A percentile compares a stretch with the other conserved stretches of the same genome.
phyloP scores from a whole-genome alignment of 179 eudicot species.

The Pouteria campechiana region DNA sequence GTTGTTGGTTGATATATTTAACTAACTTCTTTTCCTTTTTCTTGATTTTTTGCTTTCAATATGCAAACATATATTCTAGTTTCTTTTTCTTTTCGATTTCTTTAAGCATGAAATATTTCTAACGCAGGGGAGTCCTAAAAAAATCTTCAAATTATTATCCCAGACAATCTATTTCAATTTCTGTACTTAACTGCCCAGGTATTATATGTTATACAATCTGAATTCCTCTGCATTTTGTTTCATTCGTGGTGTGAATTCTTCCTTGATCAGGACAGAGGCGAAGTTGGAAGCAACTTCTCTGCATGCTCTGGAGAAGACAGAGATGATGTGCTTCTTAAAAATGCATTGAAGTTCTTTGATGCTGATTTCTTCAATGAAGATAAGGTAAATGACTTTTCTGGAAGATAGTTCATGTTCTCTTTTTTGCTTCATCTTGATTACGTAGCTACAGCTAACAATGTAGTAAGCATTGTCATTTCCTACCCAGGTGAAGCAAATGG shows the following conservation, averaged over 20 bases:
- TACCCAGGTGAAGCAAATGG: conserved; percentile 56
- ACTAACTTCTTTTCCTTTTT: too few species aligned
- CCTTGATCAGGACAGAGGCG: conserved; percentile 42
- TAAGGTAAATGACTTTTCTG: conserved; percentile 27
- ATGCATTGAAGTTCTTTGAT: conserved; percentile 46
- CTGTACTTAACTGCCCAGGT: conserved; percentile 14
- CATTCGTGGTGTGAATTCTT: background rate
- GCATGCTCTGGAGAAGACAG: conserved; percentile 3
- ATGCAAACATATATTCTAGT: too few species aligned
- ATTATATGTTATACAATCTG: background rate
- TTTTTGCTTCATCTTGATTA: too few species aligned
- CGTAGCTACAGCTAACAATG: background rate
- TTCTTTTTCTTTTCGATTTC: too few species aligned
- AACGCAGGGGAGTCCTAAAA: conserved; percentile 21
- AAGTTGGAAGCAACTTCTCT: conserved; percentile 13
- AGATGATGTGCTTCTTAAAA: conserved; percentile 5
- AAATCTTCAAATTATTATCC: conserved; percentile 7
- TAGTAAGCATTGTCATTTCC: background rate
- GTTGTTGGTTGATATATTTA: too few species aligned
- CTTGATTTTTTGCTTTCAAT: too few species aligned
- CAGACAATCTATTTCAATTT: conserved; percentile 8
- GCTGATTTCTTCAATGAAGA: conserved; percentile 37
- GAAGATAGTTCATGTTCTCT: too few species aligned
- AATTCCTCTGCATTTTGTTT: background rate
- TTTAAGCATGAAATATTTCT: too few species aligned